A percentile compares a stretch with the other conserved stretches of the same genome.
Evolutionary conservation across 768 basidiomycete genomes (phyloP).

Genomic region (Lentinula boryana): DNA sequence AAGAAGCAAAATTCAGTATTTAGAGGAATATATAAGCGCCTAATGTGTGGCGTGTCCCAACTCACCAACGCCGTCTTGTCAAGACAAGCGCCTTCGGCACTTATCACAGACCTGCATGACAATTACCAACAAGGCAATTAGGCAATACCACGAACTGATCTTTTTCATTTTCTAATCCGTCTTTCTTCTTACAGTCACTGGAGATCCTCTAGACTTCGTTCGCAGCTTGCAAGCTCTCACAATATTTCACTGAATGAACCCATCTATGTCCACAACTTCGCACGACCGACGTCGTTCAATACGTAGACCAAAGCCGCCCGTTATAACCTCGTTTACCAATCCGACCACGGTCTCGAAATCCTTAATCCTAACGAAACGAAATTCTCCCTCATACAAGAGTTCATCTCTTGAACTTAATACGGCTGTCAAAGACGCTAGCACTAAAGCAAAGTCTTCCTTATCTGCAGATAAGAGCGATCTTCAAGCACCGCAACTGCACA

Average conservation of each 20-base stretch:
- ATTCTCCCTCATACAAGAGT: neutral
- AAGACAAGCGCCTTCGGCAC: too few species aligned
- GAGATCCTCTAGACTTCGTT: too few species aligned
- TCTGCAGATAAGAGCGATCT: neutral
- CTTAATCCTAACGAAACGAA: neutral
- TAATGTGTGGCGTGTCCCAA: too few species aligned
- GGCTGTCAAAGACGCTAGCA: neutral
- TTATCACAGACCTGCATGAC: too few species aligned
- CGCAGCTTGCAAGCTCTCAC: too few species aligned
- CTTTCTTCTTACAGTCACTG: too few species aligned
- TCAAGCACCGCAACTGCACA: neutral
- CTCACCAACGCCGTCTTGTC: too few species aligned
- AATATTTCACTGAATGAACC: neutral
- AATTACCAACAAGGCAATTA: too few species aligned
- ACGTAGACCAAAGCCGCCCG: neutral
- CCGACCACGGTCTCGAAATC: neutral
- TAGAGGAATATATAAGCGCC: too few species aligned
- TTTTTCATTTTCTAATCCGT: too few species aligned
- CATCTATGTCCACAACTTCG: neutral
- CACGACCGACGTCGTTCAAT: neutral
- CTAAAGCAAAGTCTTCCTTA: neutral
- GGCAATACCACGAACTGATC: too few species aligned
- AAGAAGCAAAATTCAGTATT: too few species aligned
- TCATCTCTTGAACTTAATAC: neutral
- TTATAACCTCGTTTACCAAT: neutral